These are phyloP conservation scores for Lachancea lanzarotensis DNA, from an alignment of 805 yeast genomes.

Conservation along the genomic window DNA sequence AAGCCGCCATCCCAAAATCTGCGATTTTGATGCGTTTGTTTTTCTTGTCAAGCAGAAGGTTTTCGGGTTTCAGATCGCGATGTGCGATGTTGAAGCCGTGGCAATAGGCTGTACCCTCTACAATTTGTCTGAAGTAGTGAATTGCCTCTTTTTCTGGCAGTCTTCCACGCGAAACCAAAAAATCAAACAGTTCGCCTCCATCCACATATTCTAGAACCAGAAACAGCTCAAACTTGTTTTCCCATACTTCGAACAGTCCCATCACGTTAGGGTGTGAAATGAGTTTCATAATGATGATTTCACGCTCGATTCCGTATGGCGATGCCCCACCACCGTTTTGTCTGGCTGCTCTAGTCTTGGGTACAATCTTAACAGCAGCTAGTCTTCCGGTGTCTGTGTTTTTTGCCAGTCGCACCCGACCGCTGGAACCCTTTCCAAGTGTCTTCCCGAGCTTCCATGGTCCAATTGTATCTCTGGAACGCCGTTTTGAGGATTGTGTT, in stretches of 20 bases:
- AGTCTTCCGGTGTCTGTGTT: constrained; percentile 62
- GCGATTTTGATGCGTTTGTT: constrained; percentile 68
- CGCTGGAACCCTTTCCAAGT: constrained; percentile 77
- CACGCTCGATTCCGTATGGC: constrained; percentile 95
- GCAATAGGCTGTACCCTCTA: constrained; percentile 73
- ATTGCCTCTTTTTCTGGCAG: constrained; percentile 69
- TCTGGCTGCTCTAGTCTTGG: constrained; percentile 45
- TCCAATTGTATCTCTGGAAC: constrained; percentile 47
- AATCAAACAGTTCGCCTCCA: constrained; percentile 81
- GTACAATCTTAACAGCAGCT: constrained; percentile 79
- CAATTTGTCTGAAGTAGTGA: constrained; percentile 68
- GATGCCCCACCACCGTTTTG: constrained; percentile 43
- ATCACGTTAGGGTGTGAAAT: constrained; percentile 90
- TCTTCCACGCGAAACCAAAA: constrained; percentile 61
- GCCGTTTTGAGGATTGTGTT: constrained; percentile 28
- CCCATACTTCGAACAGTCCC: constrained; percentile 96
- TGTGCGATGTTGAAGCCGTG: constrained; percentile 78
- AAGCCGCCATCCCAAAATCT: constrained; percentile 87
- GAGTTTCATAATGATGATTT: constrained; percentile 93
- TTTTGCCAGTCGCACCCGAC: constrained; percentile 69
- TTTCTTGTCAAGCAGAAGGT: constrained; percentile 56
- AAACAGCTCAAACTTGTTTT: constrained; percentile 82
- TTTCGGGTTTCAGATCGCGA: constrained; percentile 78
- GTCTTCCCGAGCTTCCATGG: constrained; percentile 81
- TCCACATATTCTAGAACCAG: constrained; percentile 76